These are phyloP conservation scores for Apiospora phragmitis DNA, from an alignment of 2,329 filamentous ascomycete species.

Conservation along the genomic window DNA sequence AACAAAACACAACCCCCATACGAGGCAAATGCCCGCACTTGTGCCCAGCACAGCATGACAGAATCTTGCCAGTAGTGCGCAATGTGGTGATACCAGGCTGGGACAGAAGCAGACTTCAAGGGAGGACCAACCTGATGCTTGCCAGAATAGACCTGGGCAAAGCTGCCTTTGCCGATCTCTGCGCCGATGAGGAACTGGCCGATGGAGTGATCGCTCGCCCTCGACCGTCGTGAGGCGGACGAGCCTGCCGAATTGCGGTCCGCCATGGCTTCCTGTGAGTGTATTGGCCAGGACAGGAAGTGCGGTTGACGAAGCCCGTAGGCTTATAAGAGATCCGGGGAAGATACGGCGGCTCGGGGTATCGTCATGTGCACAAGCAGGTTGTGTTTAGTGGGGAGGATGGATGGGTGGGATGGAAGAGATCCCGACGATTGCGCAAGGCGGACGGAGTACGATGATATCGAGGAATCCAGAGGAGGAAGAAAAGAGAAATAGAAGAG, in stretches of 20 bases:
- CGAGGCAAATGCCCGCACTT: neutral
- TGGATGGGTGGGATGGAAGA: conserved; percentile 1
- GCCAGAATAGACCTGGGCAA: conserved; percentile 91
- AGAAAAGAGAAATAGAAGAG: neutral
- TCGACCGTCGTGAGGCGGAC: conserved; percentile 35
- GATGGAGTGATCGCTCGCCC: conserved; percentile 46
- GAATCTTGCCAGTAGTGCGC: neutral
- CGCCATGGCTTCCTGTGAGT: conserved; percentile 35
- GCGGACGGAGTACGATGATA: conserved; percentile 7
- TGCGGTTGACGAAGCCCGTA: conserved; percentile 28
- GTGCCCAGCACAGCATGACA: neutral
- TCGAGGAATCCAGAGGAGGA: neutral
- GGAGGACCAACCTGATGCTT: conserved; percentile 69
- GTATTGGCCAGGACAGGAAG: conserved; percentile 34
- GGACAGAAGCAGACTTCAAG: conserved; percentile 12
- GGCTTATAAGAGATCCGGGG: conserved; percentile 33
- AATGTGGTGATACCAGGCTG: neutral
- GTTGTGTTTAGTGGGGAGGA: neutral
- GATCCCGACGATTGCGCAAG: neutral
- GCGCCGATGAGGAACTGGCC: conserved; percentile 81
- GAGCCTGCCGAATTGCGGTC: conserved; percentile 26
- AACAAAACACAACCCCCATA: neutral
- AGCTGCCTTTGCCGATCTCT: conserved; percentile 96
- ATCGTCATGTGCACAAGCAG: conserved; percentile 24
- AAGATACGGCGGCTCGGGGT: conserved; percentile 25